Conservation (phyloP, 2,329 filamentous ascomycete species). For the Lecanicillium sp. region DNA sequence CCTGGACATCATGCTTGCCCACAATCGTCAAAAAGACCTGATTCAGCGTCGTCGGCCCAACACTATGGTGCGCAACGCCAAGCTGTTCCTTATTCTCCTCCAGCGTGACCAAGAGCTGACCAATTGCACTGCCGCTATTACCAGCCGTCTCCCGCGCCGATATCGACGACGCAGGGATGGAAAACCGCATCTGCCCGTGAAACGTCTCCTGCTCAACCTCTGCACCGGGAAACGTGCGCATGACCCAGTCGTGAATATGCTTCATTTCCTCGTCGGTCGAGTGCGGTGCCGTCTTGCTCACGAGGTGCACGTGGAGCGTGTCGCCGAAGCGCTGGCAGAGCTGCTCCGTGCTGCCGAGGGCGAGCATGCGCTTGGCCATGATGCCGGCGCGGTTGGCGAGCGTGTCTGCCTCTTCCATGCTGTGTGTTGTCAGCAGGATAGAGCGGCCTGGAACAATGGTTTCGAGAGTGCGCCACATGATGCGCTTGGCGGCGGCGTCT, state of each 20-base stretch:
- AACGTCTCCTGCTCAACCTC: constrained; percentile 54
- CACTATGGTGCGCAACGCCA: constrained; percentile 72
- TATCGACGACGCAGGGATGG: constrained; percentile 17
- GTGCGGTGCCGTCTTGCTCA: constrained; percentile 61
- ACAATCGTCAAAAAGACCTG: constrained; percentile 81
- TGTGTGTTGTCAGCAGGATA: constrained; percentile 67
- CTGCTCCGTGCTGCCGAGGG: constrained; percentile 60
- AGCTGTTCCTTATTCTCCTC: constrained; percentile 58
- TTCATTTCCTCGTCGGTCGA: constrained; percentile 59
- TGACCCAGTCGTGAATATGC: constrained; percentile 55
- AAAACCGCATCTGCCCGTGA: constrained; percentile 20
- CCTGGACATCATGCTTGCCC: constrained; percentile 62
- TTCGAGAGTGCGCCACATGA: constrained; percentile 67
- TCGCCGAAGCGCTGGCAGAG: constrained; percentile 65
- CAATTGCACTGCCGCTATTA: constrained; percentile 40
- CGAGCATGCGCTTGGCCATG: constrained; percentile 72
- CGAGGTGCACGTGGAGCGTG: constrained; percentile 66
- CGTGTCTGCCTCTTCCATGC: constrained; percentile 75
- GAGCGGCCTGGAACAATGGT: constrained; percentile 57
- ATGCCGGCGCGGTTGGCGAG: constrained; percentile 59
- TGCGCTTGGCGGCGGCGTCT: constrained; percentile 64
- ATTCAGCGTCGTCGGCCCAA: constrained; percentile 76
- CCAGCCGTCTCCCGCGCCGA: constrained; percentile 9
- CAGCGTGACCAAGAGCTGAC: constrained; percentile 58
- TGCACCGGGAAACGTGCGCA: constrained; percentile 47